Base-by-base conservation (phyloP, 176 grass and related monocot genomes). In the Aegilops bicornis region DNA sequence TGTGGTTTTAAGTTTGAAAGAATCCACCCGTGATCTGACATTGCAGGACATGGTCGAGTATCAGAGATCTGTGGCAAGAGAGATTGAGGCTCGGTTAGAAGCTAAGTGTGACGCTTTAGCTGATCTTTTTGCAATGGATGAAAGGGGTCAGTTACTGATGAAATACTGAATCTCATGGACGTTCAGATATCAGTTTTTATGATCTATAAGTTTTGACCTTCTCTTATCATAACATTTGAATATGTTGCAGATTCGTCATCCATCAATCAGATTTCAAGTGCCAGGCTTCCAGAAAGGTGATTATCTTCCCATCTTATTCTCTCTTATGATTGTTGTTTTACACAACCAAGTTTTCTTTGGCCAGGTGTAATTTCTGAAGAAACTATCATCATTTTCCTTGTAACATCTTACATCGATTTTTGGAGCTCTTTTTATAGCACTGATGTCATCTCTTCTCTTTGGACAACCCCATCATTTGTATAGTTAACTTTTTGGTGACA, bases 71-170 rank as follows among this genome's bases (percentile, higher is more conserved):
- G 84, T 98, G 83, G 71, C 87, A 71, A 94, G 88, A 76, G 92
- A 96, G 90, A 96, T 98, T 65, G 97, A 98, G 79, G 87, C 94
- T 45, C 93, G 94, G n/a, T 89, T 98, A 82, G 88, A 96, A 86
- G 89, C 91, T 64, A 98, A 98, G 71, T 96, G 94, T 85, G 97
- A 98, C 59, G 86, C 87, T 58, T 93, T 98, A 76, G 83, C 94
- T 89, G 97, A 94, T 86, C 73, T 94, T 24, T 98, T 98, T 92
- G 82, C 86, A 70, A 92, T 91, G 88, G 92, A 94, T 76, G 88
- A 94, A 81, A 96, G 89, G 50, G 92, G 97, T 98, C 25, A 87
- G 87, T 78, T 77, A 74, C 47, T 63, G n/a, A n/a, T n/a, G 79
- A 80, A 79, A 59, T 73, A 80, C 67, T 54, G 64, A 80, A 82